A percentile compares a stretch with the other conserved stretches of the same genome.
These are phyloP conservation scores for Capsicum chinense DNA, from an alignment of 257 asterid genomes.

Conservation along the genomic window DNA sequence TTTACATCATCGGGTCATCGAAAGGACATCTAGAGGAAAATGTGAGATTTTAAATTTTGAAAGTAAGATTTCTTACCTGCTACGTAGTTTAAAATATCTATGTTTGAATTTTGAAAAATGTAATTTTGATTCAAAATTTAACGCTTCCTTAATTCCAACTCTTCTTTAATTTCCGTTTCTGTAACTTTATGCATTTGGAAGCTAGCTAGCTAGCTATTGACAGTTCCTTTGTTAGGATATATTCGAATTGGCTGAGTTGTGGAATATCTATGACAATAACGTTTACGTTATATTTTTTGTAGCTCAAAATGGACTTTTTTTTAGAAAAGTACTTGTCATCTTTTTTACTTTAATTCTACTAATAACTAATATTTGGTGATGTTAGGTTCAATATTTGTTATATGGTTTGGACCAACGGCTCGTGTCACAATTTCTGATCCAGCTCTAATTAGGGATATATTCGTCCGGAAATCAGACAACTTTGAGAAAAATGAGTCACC, in stretches of 20 bases:
- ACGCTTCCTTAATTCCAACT: background rate
- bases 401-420: conserved; percentile 91
- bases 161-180: background rate
- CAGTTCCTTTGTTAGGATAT: background rate
- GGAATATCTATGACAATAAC: background rate
- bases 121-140: background rate
- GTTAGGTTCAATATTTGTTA: conserved; percentile 74
- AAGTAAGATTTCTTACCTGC: background rate
- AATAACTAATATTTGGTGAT: background rate
- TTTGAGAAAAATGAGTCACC: conserved; percentile 92
- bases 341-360: background rate
- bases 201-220: background rate
- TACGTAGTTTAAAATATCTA: background rate
- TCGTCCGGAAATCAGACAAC: conserved; percentile 66
- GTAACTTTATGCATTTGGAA: conserved; percentile 2
- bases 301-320: background rate
- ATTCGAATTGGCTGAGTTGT: background rate
- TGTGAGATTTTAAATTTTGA: background rate
- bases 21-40: background rate
- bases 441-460: conserved; percentile 69
- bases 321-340: background rate
- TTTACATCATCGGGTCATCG: background rate
- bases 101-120: background rate
- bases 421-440: conserved; percentile 85
- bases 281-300: background rate